Conservation (phyloP, 768 basidiomycete species). For the Gautieria morchelliformis region DNA sequence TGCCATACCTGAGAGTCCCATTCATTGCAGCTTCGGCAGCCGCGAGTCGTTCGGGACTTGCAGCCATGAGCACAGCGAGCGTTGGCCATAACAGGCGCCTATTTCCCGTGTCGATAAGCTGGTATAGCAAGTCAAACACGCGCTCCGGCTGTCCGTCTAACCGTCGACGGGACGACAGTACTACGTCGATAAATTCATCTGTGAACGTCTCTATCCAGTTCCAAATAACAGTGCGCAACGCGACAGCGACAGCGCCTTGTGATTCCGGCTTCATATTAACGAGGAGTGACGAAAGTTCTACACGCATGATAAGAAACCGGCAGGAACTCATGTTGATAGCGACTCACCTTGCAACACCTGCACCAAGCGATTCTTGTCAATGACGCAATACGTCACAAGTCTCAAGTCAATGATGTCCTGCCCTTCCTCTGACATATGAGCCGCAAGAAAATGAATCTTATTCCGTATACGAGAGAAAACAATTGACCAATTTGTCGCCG, state of each 20-base stretch:
- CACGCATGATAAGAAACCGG: slow-evolving; percentile 3
- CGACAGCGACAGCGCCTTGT: slow-evolving; percentile 60
- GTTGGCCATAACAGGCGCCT: slow-evolving; percentile 69
- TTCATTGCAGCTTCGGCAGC: slow-evolving; percentile 23
- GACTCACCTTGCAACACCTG: slow-evolving; percentile 59
- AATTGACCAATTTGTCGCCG: slow-evolving; percentile 78
- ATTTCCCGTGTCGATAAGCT: slow-evolving; percentile 28
- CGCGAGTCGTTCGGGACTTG: slow-evolving; percentile 62
- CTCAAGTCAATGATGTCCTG: slow-evolving; percentile 69
- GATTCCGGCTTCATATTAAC: slow-evolving; percentile 73
- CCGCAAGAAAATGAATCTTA: slow-evolving; percentile 59
- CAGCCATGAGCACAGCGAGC: slow-evolving; percentile 61
- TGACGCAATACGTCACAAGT: slow-evolving; percentile 65
- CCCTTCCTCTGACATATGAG: slow-evolving; percentile 35
- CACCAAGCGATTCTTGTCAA: slow-evolving; percentile 60
- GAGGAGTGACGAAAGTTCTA: slow-evolving; percentile 73
- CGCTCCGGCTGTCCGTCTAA: slow-evolving; percentile 80
- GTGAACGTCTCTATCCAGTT: slow-evolving; percentile 82
- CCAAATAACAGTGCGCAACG: slow-evolving; percentile 76
- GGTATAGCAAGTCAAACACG: slow-evolving; percentile 72
- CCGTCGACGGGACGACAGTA: slow-evolving; percentile 45
- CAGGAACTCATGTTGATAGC: neutral
- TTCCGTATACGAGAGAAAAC: slow-evolving; percentile 61
- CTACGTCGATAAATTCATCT: slow-evolving; percentile 64
- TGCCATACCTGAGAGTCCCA: slow-evolving; percentile 8